A percentile compares a stretch with the other conserved stretches of the same genome.
These are phyloP conservation scores for Claviceps sp. DNA, from an alignment of 2,329 filamentous ascomycete species.

Conservation along the genomic window DNA sequence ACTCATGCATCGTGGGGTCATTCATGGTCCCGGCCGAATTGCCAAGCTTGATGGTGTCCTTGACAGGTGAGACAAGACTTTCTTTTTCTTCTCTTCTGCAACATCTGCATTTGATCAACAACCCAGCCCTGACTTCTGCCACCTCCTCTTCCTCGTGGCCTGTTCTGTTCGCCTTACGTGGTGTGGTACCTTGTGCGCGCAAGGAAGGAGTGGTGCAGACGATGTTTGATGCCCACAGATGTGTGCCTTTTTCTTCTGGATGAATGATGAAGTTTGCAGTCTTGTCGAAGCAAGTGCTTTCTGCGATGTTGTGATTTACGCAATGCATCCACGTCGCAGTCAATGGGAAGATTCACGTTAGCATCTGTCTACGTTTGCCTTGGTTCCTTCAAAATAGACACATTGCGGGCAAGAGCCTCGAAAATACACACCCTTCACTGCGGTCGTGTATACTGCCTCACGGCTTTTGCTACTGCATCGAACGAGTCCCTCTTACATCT, in stretches of 20 bases:
- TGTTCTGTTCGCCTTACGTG: slow-evolving; percentile 25
- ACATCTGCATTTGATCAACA: slow-evolving; percentile 7
- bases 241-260: background rate
- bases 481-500: slow-evolving; percentile 5
- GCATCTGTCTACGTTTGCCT: slow-evolving; percentile 15
- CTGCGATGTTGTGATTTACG: background rate
- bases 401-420: background rate
- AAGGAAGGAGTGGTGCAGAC: background rate
- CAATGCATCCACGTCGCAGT: slow-evolving; percentile 9
- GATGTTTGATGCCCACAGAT: background rate
- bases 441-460: background rate
- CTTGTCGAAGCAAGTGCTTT: background rate
- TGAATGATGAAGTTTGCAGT: background rate
- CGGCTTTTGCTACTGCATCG: slow-evolving; percentile 1
- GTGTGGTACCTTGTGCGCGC: slow-evolving; percentile 18
- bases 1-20: slow-evolving; percentile 59
- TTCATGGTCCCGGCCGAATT: slow-evolving; percentile 62
- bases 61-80: slow-evolving; percentile 62
- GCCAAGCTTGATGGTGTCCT: slow-evolving; percentile 64
- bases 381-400: background rate
- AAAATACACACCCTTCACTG: background rate
- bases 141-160: background rate
- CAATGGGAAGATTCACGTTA: slow-evolving; percentile 26
- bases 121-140: background rate
- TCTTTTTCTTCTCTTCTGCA: slow-evolving; percentile 7